Percentiles rank a stretch among this genome's conserved stretches.
Evolutionary conservation across 495 filamentous ascomycete species (phyloP).

Genomic region (Extremus antarcticus): DNA sequence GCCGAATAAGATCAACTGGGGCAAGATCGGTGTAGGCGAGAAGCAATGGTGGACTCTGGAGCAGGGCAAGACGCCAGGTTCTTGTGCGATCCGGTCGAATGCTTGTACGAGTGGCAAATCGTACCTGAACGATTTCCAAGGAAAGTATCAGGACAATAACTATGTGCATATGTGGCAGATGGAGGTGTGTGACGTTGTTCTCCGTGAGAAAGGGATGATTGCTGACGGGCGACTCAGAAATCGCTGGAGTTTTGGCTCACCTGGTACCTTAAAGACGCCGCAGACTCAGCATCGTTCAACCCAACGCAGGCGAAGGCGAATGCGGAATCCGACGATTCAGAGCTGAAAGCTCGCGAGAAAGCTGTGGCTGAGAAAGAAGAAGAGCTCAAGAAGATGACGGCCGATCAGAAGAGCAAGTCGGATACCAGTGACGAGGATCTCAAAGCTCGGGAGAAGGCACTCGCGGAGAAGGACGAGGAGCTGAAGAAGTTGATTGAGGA

Average conservation of each 20-base stretch:
- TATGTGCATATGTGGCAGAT: slow-evolving; percentile 6
- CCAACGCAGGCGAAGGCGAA: background rate
- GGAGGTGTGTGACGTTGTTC: background rate
- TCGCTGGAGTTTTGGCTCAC: background rate
- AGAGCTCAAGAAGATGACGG: background rate
- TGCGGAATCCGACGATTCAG: background rate
- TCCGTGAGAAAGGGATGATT: background rate
- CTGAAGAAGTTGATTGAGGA: background rate
- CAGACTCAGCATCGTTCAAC: background rate
- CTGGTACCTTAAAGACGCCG: background rate
- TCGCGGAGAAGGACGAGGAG: background rate
- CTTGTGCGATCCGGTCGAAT: slow-evolving; percentile 1
- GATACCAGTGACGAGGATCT: background rate
- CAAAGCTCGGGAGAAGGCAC: background rate
- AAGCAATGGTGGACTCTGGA: slow-evolving; percentile 7
- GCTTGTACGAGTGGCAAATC: background rate
- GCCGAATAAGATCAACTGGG: background rate
- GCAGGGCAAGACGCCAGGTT: background rate
- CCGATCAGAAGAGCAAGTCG: background rate
- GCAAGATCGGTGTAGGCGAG: slow-evolving; percentile 1
- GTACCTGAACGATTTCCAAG: slow-evolving; percentile 1
- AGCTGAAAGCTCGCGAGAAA: background rate
- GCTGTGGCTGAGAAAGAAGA: background rate
- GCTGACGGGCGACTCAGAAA: background rate
- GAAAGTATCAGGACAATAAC: background rate